These are phyloP conservation scores for Aciculosporium take DNA, from an alignment of 2,329 filamentous ascomycete genomes.

Conservation along the genomic window DNA sequence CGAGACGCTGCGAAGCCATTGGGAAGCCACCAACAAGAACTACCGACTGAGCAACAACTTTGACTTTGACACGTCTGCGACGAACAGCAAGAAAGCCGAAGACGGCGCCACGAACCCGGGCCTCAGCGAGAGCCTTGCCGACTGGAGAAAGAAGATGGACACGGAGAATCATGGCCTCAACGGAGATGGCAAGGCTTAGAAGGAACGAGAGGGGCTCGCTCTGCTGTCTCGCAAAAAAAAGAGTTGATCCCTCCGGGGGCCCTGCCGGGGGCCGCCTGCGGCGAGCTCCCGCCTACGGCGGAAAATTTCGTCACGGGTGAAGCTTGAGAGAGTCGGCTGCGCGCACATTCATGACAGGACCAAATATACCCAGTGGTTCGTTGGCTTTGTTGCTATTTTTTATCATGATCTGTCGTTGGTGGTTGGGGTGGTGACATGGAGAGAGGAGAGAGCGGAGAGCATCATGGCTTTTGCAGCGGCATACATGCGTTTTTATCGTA, in stretches of 20 bases:
- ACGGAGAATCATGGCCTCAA: constrained; percentile 25
- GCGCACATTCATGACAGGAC: constrained; percentile 17
- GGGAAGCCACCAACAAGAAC: constrained; percentile 92
- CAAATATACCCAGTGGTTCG: constrained; percentile 17
- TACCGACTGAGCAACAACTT: constrained; percentile 84
- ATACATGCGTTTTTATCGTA: constrained; percentile 1
- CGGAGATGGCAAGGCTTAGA: constrained; percentile 5
- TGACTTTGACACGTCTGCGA: constrained; percentile 53
- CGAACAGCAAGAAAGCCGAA: constrained; percentile 27
- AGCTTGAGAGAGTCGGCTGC: too few relatives aligned
- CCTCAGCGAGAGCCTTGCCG: constrained; percentile 58
- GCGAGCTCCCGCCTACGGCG: too few relatives aligned
- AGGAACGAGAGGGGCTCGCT: too few relatives aligned
- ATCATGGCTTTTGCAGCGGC: not conserved
- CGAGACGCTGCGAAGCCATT: constrained; percentile 77
- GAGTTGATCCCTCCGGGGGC: too few relatives aligned
- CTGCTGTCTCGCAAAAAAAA: not conserved
- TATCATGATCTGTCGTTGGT: not conserved
- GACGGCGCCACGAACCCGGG: constrained; percentile 27
- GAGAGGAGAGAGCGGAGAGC: constrained; percentile 4
- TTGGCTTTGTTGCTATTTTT: constrained; percentile 10
- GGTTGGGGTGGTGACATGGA: constrained; percentile 1
- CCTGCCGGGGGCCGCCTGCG: too few relatives aligned
- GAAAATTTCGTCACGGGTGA: too few relatives aligned
- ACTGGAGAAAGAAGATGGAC: constrained; percentile 70